phyloP scores from a whole-genome alignment of 106 monocot genomes.

The Dendrobium chrysotoxum region DNA sequence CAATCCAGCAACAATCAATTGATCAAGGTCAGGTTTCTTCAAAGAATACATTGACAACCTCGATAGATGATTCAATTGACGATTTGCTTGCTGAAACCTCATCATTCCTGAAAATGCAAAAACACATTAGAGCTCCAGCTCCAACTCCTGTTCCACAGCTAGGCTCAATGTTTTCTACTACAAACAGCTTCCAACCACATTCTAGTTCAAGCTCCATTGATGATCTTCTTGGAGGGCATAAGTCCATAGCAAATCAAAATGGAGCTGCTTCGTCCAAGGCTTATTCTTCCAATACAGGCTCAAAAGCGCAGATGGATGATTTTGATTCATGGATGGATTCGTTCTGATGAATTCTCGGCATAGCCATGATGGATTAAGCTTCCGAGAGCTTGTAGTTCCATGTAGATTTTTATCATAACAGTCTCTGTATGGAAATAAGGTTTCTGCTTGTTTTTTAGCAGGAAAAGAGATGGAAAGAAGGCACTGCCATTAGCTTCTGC shows the following conservation, averaged over 20 bases:
- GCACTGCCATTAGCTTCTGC: too few species aligned
- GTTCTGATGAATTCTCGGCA: neutral
- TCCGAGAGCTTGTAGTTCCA: neutral
- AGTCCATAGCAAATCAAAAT: too few species aligned
- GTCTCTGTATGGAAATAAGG: too few species aligned
- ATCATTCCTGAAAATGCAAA: neutral
- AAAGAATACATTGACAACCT: neutral
- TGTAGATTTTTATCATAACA: too few species aligned
- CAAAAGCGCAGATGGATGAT: slow-evolving; percentile 18
- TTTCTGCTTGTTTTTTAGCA: too few species aligned
- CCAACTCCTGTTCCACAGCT: neutral
- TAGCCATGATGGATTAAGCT: neutral
- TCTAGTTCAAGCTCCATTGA: slow-evolving; percentile 7
- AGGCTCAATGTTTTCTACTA: neutral
- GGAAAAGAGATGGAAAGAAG: too few species aligned
- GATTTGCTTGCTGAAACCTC: slow-evolving; percentile 42
- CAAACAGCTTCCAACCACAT: neutral
- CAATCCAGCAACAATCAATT: neutral
- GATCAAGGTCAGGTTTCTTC: slow-evolving; percentile 11
- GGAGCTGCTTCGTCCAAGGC: neutral
- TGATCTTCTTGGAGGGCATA: slow-evolving; percentile 12
- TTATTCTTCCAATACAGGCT: neutral
- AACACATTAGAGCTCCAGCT: neutral
- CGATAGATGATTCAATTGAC: slow-evolving; percentile 38
- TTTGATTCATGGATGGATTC: slow-evolving; percentile 57